phyloP scores from a whole-genome alignment of 2,329 filamentous ascomycete genomes.

The Colletotrichum lini region DNA sequence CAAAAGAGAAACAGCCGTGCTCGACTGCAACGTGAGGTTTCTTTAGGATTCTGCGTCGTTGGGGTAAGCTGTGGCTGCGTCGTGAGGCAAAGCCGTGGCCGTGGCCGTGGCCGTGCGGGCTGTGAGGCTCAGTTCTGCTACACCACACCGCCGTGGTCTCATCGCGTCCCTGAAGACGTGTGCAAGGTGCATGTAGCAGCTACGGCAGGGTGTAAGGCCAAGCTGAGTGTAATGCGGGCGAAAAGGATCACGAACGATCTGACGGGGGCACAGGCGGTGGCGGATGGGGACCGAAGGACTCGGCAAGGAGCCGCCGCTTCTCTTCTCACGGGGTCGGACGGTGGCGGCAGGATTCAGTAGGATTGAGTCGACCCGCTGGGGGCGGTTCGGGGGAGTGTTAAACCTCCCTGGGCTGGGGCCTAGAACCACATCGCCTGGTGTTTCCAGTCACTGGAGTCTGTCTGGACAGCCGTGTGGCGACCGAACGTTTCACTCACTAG shows the following conservation, averaged over 20 bases:
- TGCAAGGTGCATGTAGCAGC: neutral
- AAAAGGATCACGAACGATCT: neutral
- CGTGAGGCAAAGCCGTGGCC: constrained; percentile 5
- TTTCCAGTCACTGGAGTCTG: neutral
- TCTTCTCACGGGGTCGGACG: constrained; percentile 12
- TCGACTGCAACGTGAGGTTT: constrained; percentile 4
- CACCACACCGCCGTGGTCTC: neutral
- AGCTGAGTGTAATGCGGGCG: neutral
- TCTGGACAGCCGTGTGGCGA: neutral
- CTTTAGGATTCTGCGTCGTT: constrained; percentile 18
- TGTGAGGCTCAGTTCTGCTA: constrained; percentile 34
- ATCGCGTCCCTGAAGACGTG: neutral
- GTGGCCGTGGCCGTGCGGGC: constrained; percentile 21
- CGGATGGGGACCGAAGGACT: constrained; percentile 7
- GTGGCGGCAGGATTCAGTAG: constrained; percentile 24
- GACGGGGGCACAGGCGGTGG: constrained; percentile 1
- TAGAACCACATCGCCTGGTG: neutral
- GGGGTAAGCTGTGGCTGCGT: constrained; percentile 37
- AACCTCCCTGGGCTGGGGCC: neutral
- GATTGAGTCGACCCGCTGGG: constrained; percentile 6
- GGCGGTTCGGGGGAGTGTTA: neutral
- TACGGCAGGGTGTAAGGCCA: neutral
- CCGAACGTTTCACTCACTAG: no score
- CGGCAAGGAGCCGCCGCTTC: constrained; percentile 17
- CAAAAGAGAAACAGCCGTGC: neutral